Conservation (phyloP, 2,329 filamentous ascomycete species). For the Colletotrichum abscissum region DNA sequence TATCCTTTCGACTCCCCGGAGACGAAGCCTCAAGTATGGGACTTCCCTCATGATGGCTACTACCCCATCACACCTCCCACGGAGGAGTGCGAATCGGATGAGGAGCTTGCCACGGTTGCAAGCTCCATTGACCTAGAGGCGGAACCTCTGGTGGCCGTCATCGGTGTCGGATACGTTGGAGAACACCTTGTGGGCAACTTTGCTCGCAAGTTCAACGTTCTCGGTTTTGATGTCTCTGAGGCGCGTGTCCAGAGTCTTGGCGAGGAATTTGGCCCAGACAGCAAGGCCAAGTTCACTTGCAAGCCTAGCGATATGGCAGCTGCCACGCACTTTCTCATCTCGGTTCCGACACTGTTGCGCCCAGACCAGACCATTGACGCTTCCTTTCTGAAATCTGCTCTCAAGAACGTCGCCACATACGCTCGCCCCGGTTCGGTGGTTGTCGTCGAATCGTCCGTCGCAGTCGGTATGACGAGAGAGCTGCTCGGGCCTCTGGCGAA, state of each 20-base stretch:
- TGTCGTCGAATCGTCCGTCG: slow-evolving; percentile 65
- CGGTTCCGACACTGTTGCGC: slow-evolving; percentile 62
- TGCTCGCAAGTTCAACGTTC: slow-evolving; percentile 50
- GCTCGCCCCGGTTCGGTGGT: slow-evolving; percentile 58
- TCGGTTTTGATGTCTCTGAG: slow-evolving; percentile 61
- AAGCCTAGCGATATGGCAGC: slow-evolving; percentile 47
- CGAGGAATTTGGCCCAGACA: slow-evolving; percentile 41
- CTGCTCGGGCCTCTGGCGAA: slow-evolving; percentile 59
- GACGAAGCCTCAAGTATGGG: slow-evolving; percentile 22
- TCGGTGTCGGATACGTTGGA: slow-evolving; percentile 66
- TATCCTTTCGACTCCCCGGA: slow-evolving; percentile 23
- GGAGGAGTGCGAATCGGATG: slow-evolving; percentile 36
- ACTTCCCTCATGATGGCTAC: slow-evolving; percentile 22
- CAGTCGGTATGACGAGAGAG: slow-evolving; percentile 64
- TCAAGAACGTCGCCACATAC: slow-evolving; percentile 52
- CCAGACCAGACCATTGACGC: slow-evolving; percentile 60
- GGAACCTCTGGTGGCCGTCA: slow-evolving; percentile 56
- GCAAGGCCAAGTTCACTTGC: slow-evolving; percentile 49
- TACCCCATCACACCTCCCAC: slow-evolving; percentile 37
- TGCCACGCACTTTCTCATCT: slow-evolving; percentile 64
- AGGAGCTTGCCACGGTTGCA: slow-evolving; percentile 31
- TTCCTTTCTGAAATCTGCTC: slow-evolving; percentile 56
- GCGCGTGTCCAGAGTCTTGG: slow-evolving; percentile 49
- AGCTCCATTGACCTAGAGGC: slow-evolving; percentile 34
- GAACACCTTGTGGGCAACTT: slow-evolving; percentile 60